Conservation (phyloP, 139 green algal species). For the Diplosphaera chodatii region DNA sequence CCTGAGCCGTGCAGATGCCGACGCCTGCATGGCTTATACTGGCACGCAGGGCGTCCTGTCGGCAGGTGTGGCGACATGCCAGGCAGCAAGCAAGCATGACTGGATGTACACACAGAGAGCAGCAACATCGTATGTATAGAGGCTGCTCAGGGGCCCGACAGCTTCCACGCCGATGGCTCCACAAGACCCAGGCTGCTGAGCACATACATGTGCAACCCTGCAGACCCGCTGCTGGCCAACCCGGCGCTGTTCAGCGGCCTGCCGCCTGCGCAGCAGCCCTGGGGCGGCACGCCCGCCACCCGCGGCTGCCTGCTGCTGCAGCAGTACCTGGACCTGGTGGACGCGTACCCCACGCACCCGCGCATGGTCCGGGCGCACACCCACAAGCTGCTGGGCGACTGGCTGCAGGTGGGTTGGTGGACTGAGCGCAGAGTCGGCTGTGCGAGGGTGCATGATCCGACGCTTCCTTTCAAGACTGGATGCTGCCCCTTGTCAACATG, state of each 20-base stretch:
- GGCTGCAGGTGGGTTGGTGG: slow-evolving; percentile 16
- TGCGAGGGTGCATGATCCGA: background rate
- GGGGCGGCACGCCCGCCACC: slow-evolving; percentile 14
- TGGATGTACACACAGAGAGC: too few species aligned
- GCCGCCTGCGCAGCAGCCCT: background rate
- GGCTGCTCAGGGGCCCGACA: too few species aligned
- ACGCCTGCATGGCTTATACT: slow-evolving; percentile 65
- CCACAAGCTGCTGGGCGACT: slow-evolving; percentile 55
- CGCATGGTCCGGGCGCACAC: slow-evolving; percentile 81
- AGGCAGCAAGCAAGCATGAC: too few species aligned
- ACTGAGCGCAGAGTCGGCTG: background rate
- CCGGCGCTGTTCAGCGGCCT: slow-evolving; percentile 67
- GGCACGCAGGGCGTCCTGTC: slow-evolving; percentile 76
- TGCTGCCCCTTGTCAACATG: background rate
- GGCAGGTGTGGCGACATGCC: slow-evolving; percentile 40
- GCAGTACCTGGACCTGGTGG: slow-evolving; percentile 81
- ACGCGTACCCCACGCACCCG: slow-evolving; percentile 61
- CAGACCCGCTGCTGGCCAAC: slow-evolving; percentile 75
- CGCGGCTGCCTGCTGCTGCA: slow-evolving; percentile 40
- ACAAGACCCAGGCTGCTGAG: too few species aligned
- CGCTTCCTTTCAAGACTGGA: slow-evolving; percentile 5
- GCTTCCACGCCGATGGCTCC: too few species aligned
- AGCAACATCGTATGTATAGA: too few species aligned
- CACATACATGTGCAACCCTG: too few species aligned
- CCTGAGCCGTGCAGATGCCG: slow-evolving; percentile 46